phyloP scores from a whole-genome alignment of 495 filamentous ascomycete species.

The Hypoxylon intermedium region DNA sequence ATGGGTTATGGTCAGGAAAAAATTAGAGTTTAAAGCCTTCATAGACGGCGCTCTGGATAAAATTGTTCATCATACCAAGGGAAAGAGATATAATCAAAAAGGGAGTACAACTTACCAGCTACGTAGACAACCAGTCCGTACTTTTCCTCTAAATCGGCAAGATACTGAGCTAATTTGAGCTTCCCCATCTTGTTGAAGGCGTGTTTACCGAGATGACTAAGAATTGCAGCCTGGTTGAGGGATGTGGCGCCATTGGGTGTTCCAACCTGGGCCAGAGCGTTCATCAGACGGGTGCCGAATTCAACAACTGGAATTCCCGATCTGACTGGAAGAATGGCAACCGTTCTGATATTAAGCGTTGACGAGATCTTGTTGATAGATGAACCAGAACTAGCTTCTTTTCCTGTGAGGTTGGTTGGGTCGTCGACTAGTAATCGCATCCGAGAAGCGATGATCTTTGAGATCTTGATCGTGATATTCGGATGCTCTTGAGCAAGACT shows the following conservation, averaged over 20 bases:
- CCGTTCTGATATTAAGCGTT: constrained; percentile 89
- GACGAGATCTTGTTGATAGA: constrained; percentile 75
- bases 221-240: constrained; percentile 88
- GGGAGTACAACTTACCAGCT: constrained; percentile 64
- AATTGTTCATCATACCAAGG: constrained; percentile 53
- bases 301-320: constrained; percentile 93
- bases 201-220: constrained; percentile 92
- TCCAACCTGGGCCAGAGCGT: constrained; percentile 86
- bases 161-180: constrained; percentile 91
- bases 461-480: constrained; percentile 98
- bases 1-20: constrained; percentile 48
- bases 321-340: constrained; percentile 89
- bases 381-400: constrained; percentile 58
- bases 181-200: constrained; percentile 98
- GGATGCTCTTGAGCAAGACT: constrained; percentile 96
- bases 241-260: constrained; percentile 88
- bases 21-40: constrained; percentile 57
- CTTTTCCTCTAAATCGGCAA: constrained; percentile 96
- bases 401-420: constrained; percentile 59
- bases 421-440: constrained; percentile 91
- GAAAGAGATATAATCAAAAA: constrained; percentile 4
- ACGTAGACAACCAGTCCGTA: constrained; percentile 96
- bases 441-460: constrained; percentile 94
- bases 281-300: constrained; percentile 88
- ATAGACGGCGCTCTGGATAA: constrained; percentile 49